Base-by-base conservation (phyloP, 768 basidiomycete species). In the Russula sp. region DNA sequence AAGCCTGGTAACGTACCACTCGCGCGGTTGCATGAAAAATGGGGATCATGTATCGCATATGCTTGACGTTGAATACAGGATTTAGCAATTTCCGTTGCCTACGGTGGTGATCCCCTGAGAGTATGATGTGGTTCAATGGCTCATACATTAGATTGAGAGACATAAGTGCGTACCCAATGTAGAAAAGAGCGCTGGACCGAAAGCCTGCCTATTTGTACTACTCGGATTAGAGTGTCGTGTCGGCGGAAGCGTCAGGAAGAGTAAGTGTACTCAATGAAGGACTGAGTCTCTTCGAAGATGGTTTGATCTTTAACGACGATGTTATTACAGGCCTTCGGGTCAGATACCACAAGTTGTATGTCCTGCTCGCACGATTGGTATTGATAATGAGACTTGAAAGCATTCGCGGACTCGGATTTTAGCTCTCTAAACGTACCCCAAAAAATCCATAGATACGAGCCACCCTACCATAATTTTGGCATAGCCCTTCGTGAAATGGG, bases 1-100 rank as follows among this genome's bases (percentile, higher is more conserved):
- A 27, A 13, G 40, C 40, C 40, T 3, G 51, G 52, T 34, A 47
- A 5, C 58, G 34, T 42, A 70, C 64, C 37, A 57, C 55, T 37
- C 64, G 56, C 14, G 63, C 48, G 13, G 67, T 60, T 4, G 32
- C 16, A 31, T 68, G 51, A 54, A 71, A 68, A 0, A 65, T 62
- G 2, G 69, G 70, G 3, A 64, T 45, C 52, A 70, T 62, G 27
- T 27, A 27, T 27, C 68, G 68, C 67, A 70, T 69, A 51, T 70
- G 58, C 4, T 60, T 59, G 50, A 64, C 47, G n/a, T 58, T 61
- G 57, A 71, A 71, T 16, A 64, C 69, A 1, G 66, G 60, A n/a
- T 57, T 67, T 8, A 63, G 37, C 2, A 63, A 13, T 39, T 63
- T 63, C 4, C 60, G 53, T 55, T 55, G 60, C 42, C 14, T 62